phyloP scores from a whole-genome alignment of 352 stramenopile genomes.

The Phytophthora sp. region DNA sequence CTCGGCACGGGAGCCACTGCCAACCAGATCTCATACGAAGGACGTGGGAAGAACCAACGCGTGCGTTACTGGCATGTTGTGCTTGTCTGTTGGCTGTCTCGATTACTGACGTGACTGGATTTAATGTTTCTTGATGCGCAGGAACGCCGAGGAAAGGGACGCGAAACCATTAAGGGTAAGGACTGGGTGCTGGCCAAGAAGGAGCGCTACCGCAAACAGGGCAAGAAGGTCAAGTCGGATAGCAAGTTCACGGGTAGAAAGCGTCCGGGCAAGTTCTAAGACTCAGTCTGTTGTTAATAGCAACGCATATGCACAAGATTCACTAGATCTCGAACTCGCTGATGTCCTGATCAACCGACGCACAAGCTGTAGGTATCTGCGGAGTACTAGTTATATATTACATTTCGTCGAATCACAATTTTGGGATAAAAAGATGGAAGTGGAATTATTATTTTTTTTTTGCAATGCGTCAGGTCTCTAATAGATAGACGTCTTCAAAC shows the following conservation, averaged over 20 bases:
- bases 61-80: slow-evolving; percentile 33
- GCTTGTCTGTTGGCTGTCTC: background rate
- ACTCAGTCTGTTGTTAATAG: background rate
- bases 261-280: slow-evolving; percentile 95
- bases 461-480: slow-evolving; percentile 22
- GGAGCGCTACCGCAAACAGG: slow-evolving; percentile 96
- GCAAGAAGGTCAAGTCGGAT: slow-evolving; percentile 97
- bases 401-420: slow-evolving; percentile 38
- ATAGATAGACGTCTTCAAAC: slow-evolving; percentile 26
- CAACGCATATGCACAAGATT: slow-evolving; percentile 26
- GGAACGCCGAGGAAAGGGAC: slow-evolving; percentile 59
- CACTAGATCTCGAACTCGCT: slow-evolving; percentile 11
- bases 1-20: slow-evolving; percentile 68
- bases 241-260: slow-evolving; percentile 98
- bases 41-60: slow-evolving; percentile 58
- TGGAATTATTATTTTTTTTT: slow-evolving; percentile 22
- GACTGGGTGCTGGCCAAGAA: slow-evolving; percentile 99
- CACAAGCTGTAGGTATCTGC: background rate
- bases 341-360: background rate
- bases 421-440: slow-evolving; percentile 22
- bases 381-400: slow-evolving; percentile 64
- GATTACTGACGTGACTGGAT: slow-evolving; percentile 12
- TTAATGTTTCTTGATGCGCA: slow-evolving; percentile 17
- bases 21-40: slow-evolving; percentile 70
- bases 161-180: slow-evolving; percentile 74